These are phyloP conservation scores for Botrytis medusae DNA, from an alignment of 2,329 filamentous ascomycete genomes.

Conservation along the genomic window DNA sequence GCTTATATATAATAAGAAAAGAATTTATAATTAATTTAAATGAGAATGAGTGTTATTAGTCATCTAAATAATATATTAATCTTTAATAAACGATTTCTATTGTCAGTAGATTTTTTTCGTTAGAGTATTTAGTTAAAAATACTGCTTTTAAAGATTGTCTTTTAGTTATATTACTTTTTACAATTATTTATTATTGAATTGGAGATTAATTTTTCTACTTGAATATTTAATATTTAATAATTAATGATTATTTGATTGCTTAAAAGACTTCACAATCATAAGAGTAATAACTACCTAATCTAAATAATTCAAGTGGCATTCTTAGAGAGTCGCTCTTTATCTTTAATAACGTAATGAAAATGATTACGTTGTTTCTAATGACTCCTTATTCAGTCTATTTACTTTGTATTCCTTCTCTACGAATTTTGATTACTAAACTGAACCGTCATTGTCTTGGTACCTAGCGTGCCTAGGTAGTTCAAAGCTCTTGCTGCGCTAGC, in stretches of 20 bases:
- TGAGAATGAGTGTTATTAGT: not conserved
- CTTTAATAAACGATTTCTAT: not conserved
- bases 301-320: not conserved
- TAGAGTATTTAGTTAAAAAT: not conserved
- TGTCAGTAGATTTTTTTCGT: too few species aligned
- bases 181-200: not conserved
- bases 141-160: not conserved
- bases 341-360: not conserved
- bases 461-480: not conserved
- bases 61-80: not conserved
- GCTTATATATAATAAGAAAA: not conserved
- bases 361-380: not conserved
- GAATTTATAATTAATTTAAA: too few species aligned
- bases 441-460: not conserved
- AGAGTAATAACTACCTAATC: too few species aligned
- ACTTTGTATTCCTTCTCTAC: not conserved
- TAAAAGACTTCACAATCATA: accelerated
- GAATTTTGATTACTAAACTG: not conserved
- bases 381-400: not conserved
- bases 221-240: not conserved
- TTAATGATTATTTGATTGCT: not conserved
- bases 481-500: not conserved
- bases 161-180: not conserved
- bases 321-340: not conserved
- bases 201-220: not conserved